Evolutionary conservation across 2,329 filamentous ascomycete genomes (phyloP).

Genomic region (Diaporthe sp.): DNA sequence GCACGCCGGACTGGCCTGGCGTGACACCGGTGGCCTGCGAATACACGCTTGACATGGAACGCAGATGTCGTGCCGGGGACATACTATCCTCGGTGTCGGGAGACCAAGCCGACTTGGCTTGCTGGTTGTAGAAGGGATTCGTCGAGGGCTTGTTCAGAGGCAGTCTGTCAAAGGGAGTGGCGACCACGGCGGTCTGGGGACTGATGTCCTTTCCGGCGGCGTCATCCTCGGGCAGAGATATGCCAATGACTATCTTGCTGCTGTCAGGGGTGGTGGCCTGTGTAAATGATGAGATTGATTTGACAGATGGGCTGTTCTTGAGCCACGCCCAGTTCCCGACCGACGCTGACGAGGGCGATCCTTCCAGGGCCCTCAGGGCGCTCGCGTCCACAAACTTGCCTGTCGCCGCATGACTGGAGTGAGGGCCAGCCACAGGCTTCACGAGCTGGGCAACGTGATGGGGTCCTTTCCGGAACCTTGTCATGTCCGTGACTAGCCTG

Average conservation of each 20-base stretch:
- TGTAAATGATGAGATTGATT: neutral
- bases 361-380: constrained; percentile 72
- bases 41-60: constrained; percentile 71
- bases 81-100: constrained; percentile 70
- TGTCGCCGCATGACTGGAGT: constrained; percentile 38
- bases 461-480: constrained; percentile 60
- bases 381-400: constrained; percentile 71
- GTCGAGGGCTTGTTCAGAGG: constrained; percentile 43
- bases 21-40: constrained; percentile 64
- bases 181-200: constrained; percentile 63
- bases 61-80: constrained; percentile 57
- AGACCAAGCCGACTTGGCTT: constrained; percentile 69
- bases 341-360: constrained; percentile 65
- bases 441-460: constrained; percentile 54
- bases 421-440: constrained; percentile 41
- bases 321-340: constrained; percentile 72
- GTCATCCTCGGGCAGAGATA: constrained; percentile 72
- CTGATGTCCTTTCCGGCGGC: constrained; percentile 62
- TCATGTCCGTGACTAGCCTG: constrained; percentile 78
- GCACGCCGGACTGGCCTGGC: constrained; percentile 56
- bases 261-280: constrained; percentile 64
- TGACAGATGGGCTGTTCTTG: constrained; percentile 54
- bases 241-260: constrained; percentile 80
- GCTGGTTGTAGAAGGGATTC: constrained; percentile 48
- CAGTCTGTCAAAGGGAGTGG: constrained; percentile 54